A percentile compares a stretch with the other conserved stretches of the same genome.
Conservation (phyloP, 768 basidiomycete species). For the Macrocybe gigantea region DNA sequence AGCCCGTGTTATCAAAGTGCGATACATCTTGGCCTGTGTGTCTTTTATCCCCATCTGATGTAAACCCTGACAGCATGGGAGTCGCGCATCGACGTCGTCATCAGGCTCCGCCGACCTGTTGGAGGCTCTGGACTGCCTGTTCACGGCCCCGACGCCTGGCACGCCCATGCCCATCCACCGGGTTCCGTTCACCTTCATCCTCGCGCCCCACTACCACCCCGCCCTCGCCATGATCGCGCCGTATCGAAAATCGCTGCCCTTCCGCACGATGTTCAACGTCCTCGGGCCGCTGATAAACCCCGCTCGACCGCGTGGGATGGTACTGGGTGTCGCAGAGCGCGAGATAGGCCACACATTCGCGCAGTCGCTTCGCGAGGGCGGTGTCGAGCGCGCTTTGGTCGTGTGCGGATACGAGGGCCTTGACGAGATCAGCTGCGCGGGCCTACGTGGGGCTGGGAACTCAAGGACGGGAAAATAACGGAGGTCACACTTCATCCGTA, state of each 20-base stretch:
- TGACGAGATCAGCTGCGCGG: conserved; percentile 95
- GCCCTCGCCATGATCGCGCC: conserved; percentile 77
- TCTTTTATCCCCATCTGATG: conserved; percentile 3
- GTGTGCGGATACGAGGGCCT: conserved; percentile 90
- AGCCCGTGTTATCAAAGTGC: conserved; percentile 86
- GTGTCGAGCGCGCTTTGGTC: conserved; percentile 80
- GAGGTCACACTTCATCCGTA: conserved; percentile 59
- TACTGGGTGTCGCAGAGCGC: conserved; percentile 82
- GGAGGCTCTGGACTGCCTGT: conserved; percentile 74
- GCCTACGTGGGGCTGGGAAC: conserved; percentile 79
- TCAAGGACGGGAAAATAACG: conserved; percentile 62
- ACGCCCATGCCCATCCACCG: conserved; percentile 53
- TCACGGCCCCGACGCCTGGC: conserved; percentile 56
- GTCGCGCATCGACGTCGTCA: conserved; percentile 84
- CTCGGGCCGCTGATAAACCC: conserved; percentile 95
- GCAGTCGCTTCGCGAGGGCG: conserved; percentile 60
- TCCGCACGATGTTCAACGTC: conserved; percentile 95
- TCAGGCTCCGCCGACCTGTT: conserved; percentile 94
- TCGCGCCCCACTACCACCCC: conserved; percentile 93
- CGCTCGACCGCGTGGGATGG: conserved; percentile 78
- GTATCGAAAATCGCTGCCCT: conserved; percentile 79
- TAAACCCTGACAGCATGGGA: conserved; percentile 64
- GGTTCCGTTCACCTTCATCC: conserved; percentile 86
- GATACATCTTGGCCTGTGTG: conserved; percentile 10
- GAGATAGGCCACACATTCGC: conserved; percentile 83